These are phyloP conservation scores for Solidago caesia DNA, from an alignment of 129 eudicot species.

Conservation along the genomic window DNA sequence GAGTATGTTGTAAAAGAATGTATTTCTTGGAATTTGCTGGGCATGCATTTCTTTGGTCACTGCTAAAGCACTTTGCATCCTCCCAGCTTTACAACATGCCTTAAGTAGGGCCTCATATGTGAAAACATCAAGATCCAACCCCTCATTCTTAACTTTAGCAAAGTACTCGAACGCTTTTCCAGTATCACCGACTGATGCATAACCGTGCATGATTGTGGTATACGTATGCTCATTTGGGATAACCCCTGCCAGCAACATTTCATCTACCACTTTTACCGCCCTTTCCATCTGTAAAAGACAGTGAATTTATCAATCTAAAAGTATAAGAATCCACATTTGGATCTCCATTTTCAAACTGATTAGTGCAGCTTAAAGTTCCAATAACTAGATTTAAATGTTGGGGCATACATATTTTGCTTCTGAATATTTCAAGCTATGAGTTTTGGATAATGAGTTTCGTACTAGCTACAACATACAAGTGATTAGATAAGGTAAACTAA, in stretches of 20 bases:
- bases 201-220: constrained; percentile 92
- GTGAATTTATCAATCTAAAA: background rate
- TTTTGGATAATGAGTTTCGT: background rate
- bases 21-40: constrained; percentile 69
- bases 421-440: background rate
- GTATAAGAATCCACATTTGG: background rate
- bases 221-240: constrained; percentile 81
- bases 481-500: background rate
- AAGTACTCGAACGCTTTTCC: constrained; percentile 96
- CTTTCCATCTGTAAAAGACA: constrained; percentile 74
- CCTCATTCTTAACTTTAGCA: constrained; percentile 72
- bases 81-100: constrained; percentile 96
- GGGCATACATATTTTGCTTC: too few species aligned
- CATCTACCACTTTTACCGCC: constrained; percentile 72
- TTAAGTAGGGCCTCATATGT: constrained; percentile 90
- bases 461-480: background rate
- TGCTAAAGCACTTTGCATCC: constrained; percentile 99
- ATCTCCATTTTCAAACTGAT: background rate
- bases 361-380: background rate
- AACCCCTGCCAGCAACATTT: constrained; percentile 78
- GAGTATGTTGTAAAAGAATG: constrained; percentile 85
- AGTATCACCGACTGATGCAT: constrained; percentile 94
- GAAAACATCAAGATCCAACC: constrained; percentile 83
- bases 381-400: too few species aligned
- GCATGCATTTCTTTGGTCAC: constrained; percentile 93